Evolutionary conservation across 495 filamentous ascomycete genomes (phyloP).

Genomic region (Aspergillus indologenus): DNA sequence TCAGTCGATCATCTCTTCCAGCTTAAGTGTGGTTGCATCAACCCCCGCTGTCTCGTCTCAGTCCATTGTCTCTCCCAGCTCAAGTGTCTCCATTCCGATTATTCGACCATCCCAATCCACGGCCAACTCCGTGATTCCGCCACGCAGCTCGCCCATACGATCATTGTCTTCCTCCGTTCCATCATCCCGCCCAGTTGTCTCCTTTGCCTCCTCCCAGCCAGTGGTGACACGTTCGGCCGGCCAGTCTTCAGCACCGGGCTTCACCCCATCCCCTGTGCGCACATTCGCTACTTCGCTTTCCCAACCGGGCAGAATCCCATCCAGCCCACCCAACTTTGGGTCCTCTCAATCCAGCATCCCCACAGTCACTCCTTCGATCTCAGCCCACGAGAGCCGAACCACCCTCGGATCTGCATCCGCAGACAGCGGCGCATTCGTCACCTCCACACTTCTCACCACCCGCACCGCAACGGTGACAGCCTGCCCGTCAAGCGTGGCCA

Average conservation of each 20-base stretch:
- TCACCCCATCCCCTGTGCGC: not conserved
- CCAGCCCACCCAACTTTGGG: not conserved
- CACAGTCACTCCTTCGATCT: not conserved
- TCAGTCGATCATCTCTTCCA: no score
- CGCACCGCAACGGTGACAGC: not conserved
- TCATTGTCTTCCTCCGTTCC: no score
- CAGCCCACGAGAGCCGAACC: not conserved
- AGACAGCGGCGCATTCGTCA: not conserved
- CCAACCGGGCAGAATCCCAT: not conserved
- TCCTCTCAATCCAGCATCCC: not conserved
- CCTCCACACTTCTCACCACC: not conserved
- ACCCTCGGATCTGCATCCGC: not conserved
- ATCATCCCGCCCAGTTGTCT: not conserved
- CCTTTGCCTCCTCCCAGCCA: not conserved
- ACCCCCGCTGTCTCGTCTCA: no score
- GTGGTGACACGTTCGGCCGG: not conserved
- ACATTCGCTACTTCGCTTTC: not conserved
- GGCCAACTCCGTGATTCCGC: no score
- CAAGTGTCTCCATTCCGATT: no score
- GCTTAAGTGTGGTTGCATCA: no score
- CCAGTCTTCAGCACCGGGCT: not conserved
- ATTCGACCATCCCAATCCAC: no score
- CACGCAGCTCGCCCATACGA: no score
- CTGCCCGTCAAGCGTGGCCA: not conserved
- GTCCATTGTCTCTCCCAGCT: no score